Evolutionary conservation across 345 rosid genomes (phyloP).

Genomic region (Populus pruinosa): DNA sequence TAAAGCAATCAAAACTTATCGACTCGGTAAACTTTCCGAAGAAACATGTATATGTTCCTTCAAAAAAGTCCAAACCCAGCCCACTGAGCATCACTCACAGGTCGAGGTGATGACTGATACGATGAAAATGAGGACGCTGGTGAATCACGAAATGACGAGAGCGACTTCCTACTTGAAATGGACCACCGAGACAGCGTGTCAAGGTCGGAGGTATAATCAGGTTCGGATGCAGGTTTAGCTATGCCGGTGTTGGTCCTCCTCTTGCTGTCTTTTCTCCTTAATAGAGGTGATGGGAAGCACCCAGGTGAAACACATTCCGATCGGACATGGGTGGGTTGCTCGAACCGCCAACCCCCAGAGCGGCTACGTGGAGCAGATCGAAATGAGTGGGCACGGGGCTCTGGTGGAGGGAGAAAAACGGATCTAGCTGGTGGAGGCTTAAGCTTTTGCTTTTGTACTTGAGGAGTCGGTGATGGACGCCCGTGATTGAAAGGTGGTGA

Average conservation of each 20-base stretch:
- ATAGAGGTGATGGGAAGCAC: conserved; percentile 62
- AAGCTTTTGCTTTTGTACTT: conserved; percentile 32
- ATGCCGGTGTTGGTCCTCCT: conserved; percentile 13
- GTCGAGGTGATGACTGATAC: conserved; percentile 57
- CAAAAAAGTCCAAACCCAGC: conserved; percentile 70
- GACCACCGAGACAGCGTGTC: conserved; percentile 54
- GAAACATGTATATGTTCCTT: not conserved
- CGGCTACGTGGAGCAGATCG: conserved; percentile 57
- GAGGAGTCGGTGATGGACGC: conserved; percentile 20
- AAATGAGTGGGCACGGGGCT: conserved; percentile 48
- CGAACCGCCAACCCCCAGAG: conserved; percentile 53
- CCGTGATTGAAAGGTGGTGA: conserved; percentile 23
- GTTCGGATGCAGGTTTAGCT: conserved; percentile 23
- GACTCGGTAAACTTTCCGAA: not conserved
- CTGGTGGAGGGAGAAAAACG: conserved; percentile 28
- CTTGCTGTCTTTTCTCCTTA: conserved; percentile 43
- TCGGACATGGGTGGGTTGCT: conserved; percentile 33
- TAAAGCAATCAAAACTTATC: not conserved
- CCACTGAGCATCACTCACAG: conserved; percentile 55
- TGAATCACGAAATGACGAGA: conserved; percentile 49
- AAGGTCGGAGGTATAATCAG: conserved; percentile 39
- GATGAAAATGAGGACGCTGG: conserved; percentile 67
- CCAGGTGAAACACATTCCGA: conserved; percentile 49
- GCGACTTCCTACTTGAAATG: conserved; percentile 53
- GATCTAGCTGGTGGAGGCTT: conserved; percentile 61